phyloP scores from a whole-genome alignment of 208 protist species.

The Trypanosoma avium region DNA sequence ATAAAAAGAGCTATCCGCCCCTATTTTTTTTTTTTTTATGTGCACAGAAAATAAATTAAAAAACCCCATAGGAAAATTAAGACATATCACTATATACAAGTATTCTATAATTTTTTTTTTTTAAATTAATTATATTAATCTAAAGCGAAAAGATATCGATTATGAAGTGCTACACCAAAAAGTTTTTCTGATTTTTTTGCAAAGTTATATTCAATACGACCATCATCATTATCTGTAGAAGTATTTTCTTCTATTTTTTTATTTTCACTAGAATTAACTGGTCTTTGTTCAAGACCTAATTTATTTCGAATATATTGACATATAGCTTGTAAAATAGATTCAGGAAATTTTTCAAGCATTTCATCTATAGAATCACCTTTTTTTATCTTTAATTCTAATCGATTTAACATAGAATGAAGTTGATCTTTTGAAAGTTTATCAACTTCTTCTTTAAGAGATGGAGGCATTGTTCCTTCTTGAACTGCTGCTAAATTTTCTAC shows the following conservation, averaged over 20 bases:
- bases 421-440: constrained; percentile 71
- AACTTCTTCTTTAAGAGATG: constrained; percentile 68
- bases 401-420: constrained; percentile 63
- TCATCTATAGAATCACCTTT: constrained; percentile 80
- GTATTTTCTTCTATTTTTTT: background rate
- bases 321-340: constrained; percentile 51
- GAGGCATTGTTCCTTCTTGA: constrained; percentile 75
- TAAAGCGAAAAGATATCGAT: constrained; percentile 89
- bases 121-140: constrained; percentile 33
- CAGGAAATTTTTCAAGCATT: constrained; percentile 83
- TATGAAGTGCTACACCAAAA: constrained; percentile 86
- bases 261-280: background rate
- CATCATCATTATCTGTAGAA: constrained; percentile 10
- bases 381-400: constrained; percentile 56
- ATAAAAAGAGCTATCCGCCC: background rate
- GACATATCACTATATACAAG: too few species aligned
- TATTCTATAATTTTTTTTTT: too few species aligned
- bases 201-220: constrained; percentile 72
- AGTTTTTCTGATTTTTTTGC: constrained; percentile 74
- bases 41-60: too few species aligned
- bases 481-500: constrained; percentile 76
- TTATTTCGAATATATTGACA: constrained; percentile 73
- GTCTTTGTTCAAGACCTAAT: constrained; percentile 58
- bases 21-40: too few species aligned
- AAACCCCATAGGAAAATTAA: too few species aligned